phyloP scores from a whole-genome alignment of 2,329 filamentous ascomycete genomes.

The Microsporum ferrugineum region DNA sequence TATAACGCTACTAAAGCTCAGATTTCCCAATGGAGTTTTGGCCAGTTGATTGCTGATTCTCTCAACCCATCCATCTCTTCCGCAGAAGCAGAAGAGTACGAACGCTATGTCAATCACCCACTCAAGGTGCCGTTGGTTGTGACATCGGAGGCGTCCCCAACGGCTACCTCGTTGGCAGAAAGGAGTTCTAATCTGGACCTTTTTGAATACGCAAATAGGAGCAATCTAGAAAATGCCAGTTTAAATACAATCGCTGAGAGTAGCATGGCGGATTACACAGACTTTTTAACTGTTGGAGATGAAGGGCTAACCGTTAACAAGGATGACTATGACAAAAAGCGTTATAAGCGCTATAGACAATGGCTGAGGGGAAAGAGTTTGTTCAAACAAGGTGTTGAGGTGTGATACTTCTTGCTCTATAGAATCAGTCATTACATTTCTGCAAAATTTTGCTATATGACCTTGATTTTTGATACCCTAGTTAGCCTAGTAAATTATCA shows the following conservation, averaged over 20 bases:
- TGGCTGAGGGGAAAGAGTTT: constrained; percentile 92
- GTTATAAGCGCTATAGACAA: constrained; percentile 92
- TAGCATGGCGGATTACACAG: constrained; percentile 60
- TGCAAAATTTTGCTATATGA: background rate
- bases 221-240: constrained; percentile 47
- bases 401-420: constrained; percentile 16
- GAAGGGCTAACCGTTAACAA: constrained; percentile 79
- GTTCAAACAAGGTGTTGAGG: constrained; percentile 70
- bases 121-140: constrained; percentile 66
- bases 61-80: constrained; percentile 70
- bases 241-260: constrained; percentile 43
- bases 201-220: constrained; percentile 65
- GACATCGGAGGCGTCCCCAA: constrained; percentile 32
- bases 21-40: constrained; percentile 56
- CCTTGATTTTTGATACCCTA: constrained; percentile 4
- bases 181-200: constrained; percentile 50
- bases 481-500: background rate
- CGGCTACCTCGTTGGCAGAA: constrained; percentile 26
- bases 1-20: constrained; percentile 60
- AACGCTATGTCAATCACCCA: constrained; percentile 77
- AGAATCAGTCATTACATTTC: background rate
- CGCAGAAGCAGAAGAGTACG: constrained; percentile 74
- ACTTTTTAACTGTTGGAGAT: constrained; percentile 64
- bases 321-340: constrained; percentile 79
- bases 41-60: constrained; percentile 72